Conservation (phyloP, 768 basidiomycete genomes). For the Trametes cingulata region DNA sequence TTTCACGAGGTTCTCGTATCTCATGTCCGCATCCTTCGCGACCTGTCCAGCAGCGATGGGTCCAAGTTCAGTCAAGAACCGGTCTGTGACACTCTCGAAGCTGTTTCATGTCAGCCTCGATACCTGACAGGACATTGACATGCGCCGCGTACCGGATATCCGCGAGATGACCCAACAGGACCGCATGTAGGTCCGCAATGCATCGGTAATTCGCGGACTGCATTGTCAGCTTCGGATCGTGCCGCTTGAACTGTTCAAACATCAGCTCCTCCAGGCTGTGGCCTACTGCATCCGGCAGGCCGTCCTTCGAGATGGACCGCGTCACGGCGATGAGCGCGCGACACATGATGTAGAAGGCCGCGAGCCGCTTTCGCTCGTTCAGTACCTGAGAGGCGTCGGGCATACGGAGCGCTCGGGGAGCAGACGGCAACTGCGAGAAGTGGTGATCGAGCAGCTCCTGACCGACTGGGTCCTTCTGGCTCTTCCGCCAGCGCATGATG, state of each 20-base stretch:
- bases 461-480: slow-evolving; percentile 60
- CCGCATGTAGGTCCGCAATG: slow-evolving; percentile 82
- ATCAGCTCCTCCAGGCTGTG: slow-evolving; percentile 84
- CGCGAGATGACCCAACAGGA: slow-evolving; percentile 81
- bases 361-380: slow-evolving; percentile 74
- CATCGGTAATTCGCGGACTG: slow-evolving; percentile 75
- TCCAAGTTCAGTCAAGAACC: slow-evolving; percentile 77
- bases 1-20: slow-evolving; percentile 81
- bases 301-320: slow-evolving; percentile 70
- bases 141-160: slow-evolving; percentile 62
- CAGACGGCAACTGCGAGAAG: slow-evolving; percentile 38
- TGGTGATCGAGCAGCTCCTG: slow-evolving; percentile 55
- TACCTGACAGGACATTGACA: neutral
- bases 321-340: slow-evolving; percentile 80
- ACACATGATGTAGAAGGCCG: slow-evolving; percentile 89
- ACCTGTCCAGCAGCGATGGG: slow-evolving; percentile 77
- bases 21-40: slow-evolving; percentile 76
- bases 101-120: slow-evolving; percentile 37
- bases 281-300: slow-evolving; percentile 75
- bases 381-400: slow-evolving; percentile 53
- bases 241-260: slow-evolving; percentile 80
- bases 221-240: slow-evolving; percentile 63
- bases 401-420: slow-evolving; percentile 37
- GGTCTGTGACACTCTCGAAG: slow-evolving; percentile 91
- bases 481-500: slow-evolving; percentile 83